Conservation (phyloP, 306 rosid genomes). For the Coriaria nepalensis region DNA sequence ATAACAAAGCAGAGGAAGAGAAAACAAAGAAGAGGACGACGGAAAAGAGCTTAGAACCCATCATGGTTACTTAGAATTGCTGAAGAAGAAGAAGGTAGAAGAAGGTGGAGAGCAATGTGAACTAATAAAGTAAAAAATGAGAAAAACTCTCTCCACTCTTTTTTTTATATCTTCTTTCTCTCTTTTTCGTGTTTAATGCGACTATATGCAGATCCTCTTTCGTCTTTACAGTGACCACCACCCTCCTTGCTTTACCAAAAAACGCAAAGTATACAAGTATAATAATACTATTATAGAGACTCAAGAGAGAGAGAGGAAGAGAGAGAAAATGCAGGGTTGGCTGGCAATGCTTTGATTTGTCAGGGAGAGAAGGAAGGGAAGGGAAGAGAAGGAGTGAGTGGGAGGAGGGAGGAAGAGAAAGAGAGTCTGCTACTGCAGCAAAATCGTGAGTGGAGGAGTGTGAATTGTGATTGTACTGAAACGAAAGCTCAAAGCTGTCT, state of each 20-base stretch:
- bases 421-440: no score
- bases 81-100: constrained; percentile 6
- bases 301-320: not conserved
- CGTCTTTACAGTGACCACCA: constrained; percentile 11
- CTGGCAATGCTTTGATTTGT: no score
- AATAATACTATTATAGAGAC: no score
- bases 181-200: not conserved
- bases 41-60: constrained; percentile 15
- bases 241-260: constrained; percentile 19
- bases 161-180: not conserved
- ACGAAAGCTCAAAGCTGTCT: no score
- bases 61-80: constrained; percentile 17
- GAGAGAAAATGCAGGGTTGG: no score
- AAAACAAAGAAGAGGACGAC: constrained; percentile 11
- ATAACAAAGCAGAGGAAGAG: constrained; percentile 19
- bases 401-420: not conserved
- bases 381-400: not conserved
- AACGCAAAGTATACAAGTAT: constrained; percentile 9
- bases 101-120: not conserved
- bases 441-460: no score
- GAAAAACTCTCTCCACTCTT: not conserved
- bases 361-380: not conserved
- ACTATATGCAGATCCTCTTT: not conserved
- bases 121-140: no score
- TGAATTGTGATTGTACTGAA: no score